Base-by-base conservation (phyloP, 352 stramenopile species). In the Thalassiosira delicatula region DNA sequence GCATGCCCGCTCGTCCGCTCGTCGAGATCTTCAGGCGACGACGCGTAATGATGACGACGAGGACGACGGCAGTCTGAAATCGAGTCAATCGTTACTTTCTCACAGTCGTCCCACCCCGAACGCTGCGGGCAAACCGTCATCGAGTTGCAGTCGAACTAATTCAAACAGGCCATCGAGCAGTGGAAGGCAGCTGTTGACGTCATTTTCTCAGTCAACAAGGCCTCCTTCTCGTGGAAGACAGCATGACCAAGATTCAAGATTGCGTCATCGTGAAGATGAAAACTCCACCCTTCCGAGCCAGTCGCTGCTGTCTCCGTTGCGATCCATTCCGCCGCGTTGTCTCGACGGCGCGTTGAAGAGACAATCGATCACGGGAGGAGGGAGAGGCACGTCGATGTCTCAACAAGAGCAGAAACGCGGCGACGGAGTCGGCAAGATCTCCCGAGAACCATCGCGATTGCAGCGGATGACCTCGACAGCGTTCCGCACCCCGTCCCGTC, bases 41-140 rank as follows among this genome's bases (percentile, higher is more conserved):
- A 49, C 17, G 40, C 2, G 21, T 19, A 1, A 57, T 5, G 51
- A 67, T 9, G 53, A 76, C 9, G 46, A 65, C 8, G 67, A 76
- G 21, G 68, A 51, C 53, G 54, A 68, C 37, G n/a, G 3, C 53
- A 66, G 68, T 57, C 33, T 68, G 68, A 76, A 65, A 17, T 68
- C 54, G 40, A 76, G 68, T 35, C 68, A 76, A 25, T 32, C 68
- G 2, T 46, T 76, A 44, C 68, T 76, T 27, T 68, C 54, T 29
- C 68, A 76, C 0, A 49, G 32, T 56, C 51, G 53, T 67, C 53
- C 68, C 4, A 30, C 53, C 3, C 67, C 53, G 49, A 75, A 54
- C 25, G n/a, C 19, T 27, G 54, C 9, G 7, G 37, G 5, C 37
- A 70, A 35, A 35, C 61, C 33, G 23, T 23, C 2, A 17, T 70